Evolutionary conservation across 2,329 filamentous ascomycete species (phyloP), one percentile per base, ranked within the genome.

Genomic region (Tolypocladium tropicale): DNA sequence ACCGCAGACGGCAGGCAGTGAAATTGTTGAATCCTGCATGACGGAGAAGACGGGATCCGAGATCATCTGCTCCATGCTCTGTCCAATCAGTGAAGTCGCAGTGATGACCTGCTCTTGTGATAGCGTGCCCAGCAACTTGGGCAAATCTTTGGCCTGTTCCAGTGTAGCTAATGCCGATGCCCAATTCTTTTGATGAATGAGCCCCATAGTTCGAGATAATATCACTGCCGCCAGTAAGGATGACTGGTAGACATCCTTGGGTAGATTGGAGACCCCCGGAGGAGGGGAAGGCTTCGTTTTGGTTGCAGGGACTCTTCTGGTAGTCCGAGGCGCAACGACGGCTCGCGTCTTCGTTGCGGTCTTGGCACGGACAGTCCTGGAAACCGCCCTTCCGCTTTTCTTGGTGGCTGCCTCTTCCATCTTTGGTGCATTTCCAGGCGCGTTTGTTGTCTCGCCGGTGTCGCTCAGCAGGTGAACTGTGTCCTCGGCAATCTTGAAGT

Each of bases 1-100:
- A 60, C 69, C 66, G 28, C 74, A 73, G 39, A 93, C 76, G 0
- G 89, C 85, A 1, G 92, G 90, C 58, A 93, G 87, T 0, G 91
- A 95, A 30, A 96, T 85, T 0, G 91, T 96, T 0, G 94, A 96
- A 64, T 99, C 94, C 50, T 93, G 89, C 18, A 97, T 80, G 11
- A 93, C 88, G 21, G 90, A 95, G 69, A 93, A 95, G 4, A 94
- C 87, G 3, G 92, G 86, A 69, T 96, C 89, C 5, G 81, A 80
- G 14, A 85, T 80, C 76, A 96, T 89, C 64, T 86, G 80, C 51
- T 86, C 82, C 63, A 88, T 77, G 59, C 85, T 88, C 68, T 87
- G 80, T 18, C 83, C 78, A 58, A 90, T 76, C 48, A 88, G 79
- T 50, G 86, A 83, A 55, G 83, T 83, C 23, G 88, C 89, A 56